phyloP scores from a whole-genome alignment of 805 yeast genomes.

The Ogataea philodendri region DNA sequence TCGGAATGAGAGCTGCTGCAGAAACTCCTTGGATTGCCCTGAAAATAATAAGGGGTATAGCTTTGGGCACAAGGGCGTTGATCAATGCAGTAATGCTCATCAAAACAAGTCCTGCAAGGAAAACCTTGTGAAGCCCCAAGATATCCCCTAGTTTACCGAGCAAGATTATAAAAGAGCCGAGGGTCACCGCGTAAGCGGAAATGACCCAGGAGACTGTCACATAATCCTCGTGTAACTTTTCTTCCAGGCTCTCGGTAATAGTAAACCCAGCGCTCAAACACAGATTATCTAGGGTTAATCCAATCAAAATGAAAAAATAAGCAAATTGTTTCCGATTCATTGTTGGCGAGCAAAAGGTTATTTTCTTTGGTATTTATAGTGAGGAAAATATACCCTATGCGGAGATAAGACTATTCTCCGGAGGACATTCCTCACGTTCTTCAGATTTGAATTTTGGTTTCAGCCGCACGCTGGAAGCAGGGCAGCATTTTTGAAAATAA shows the following conservation, averaged over 20 bases:
- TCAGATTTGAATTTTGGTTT: too few relatives aligned
- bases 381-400: too few relatives aligned
- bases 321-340: too few relatives aligned
- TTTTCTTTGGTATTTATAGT: too few relatives aligned
- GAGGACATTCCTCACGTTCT: too few relatives aligned
- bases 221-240: conserved; percentile 37
- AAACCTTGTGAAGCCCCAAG: conserved; percentile 38
- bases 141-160: conserved; percentile 44
- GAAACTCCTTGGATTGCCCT: conserved; percentile 46
- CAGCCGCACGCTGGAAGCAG: too few relatives aligned
- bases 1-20: conserved; percentile 42
- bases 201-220: conserved; percentile 41
- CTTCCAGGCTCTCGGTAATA: conserved; percentile 30
- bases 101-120: conserved; percentile 20
- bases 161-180: conserved; percentile 43
- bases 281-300: conserved; percentile 27
- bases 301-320: conserved; percentile 15
- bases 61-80: conserved; percentile 35
- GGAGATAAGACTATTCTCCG: too few relatives aligned
- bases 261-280: conserved; percentile 29
- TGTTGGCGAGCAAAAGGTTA: too few relatives aligned
- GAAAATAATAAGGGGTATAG: conserved; percentile 39
- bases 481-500: too few relatives aligned
- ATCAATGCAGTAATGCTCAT: conserved; percentile 31
- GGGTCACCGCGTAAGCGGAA: conserved; percentile 43